These are phyloP conservation scores for Thermomyces lanuginosus DNA, from an alignment of 2,329 filamentous ascomycete genomes.

Conservation along the genomic window DNA sequence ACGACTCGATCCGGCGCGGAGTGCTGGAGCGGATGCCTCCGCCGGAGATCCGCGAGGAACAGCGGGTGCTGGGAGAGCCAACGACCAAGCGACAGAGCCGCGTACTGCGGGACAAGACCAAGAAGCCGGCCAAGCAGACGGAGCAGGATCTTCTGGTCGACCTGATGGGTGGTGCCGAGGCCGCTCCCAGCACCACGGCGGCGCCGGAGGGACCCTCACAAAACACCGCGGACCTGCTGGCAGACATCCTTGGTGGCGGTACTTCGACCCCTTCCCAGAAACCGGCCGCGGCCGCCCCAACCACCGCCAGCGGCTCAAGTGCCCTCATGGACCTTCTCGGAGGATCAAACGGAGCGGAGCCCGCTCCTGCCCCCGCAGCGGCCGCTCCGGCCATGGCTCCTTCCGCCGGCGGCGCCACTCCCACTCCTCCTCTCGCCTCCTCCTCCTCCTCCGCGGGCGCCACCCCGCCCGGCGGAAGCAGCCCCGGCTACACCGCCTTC, in stretches of 20 bases:
- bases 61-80: slow-evolving; percentile 72
- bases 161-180: slow-evolving; percentile 68
- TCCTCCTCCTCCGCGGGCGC: slow-evolving; percentile 29
- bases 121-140: slow-evolving; percentile 60
- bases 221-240: slow-evolving; percentile 73
- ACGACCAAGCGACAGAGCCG: slow-evolving; percentile 48
- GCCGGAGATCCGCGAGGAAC: slow-evolving; percentile 91
- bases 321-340: slow-evolving; percentile 88
- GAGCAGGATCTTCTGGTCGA: slow-evolving; percentile 87
- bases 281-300: slow-evolving; percentile 30
- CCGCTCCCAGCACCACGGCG: slow-evolving; percentile 39
- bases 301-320: slow-evolving; percentile 47
- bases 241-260: slow-evolving; percentile 73
- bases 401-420: slow-evolving; percentile 28
- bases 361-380: slow-evolving; percentile 16
- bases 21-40: slow-evolving; percentile 97
- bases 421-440: slow-evolving; percentile 36
- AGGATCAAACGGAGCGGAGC: slow-evolving; percentile 32
- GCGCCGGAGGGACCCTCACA: slow-evolving; percentile 39
- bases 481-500: slow-evolving; percentile 63
- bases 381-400: slow-evolving; percentile 21
- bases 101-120: slow-evolving; percentile 55
- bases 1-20: slow-evolving; percentile 71
- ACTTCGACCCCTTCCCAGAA: slow-evolving; percentile 35
- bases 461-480: too few relatives aligned